Evolutionary conservation across 768 basidiomycete species (phyloP).

Genomic region (Calocybe cyanea): DNA sequence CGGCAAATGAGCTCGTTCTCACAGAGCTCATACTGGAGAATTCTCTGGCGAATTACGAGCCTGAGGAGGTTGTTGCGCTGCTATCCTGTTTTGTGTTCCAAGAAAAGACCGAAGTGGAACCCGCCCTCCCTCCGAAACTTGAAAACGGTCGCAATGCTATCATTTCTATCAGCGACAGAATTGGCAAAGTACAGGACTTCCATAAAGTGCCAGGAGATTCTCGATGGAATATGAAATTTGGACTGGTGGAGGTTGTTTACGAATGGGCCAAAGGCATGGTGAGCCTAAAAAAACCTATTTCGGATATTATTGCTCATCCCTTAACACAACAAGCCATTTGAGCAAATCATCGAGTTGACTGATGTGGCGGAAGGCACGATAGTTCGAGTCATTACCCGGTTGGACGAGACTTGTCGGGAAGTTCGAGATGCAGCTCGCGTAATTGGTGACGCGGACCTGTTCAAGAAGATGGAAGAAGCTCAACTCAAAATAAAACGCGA

Average conservation of each 20-base stretch:
- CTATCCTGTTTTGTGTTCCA: slow-evolving; percentile 98
- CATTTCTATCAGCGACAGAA: slow-evolving; percentile 68
- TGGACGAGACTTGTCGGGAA: slow-evolving; percentile 97
- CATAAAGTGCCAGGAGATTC: slow-evolving; percentile 79
- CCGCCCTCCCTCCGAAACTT: slow-evolving; percentile 73
- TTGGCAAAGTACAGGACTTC: slow-evolving; percentile 75
- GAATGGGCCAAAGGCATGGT: slow-evolving; percentile 99
- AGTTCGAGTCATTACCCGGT: slow-evolving; percentile 90
- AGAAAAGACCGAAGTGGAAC: slow-evolving; percentile 93
- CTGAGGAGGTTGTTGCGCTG: slow-evolving; percentile 94
- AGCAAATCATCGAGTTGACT: slow-evolving; percentile 88
- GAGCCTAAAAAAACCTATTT: slow-evolving; percentile 18
- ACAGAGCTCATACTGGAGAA: slow-evolving; percentile 98
- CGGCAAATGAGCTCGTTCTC: slow-evolving; percentile 92
- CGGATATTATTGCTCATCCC: background rate
- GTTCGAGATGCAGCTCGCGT: slow-evolving; percentile 96
- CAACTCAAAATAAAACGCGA: slow-evolving; percentile 94
- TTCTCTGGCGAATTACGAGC: slow-evolving; percentile 83
- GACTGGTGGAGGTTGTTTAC: slow-evolving; percentile 93
- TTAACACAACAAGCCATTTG: slow-evolving; percentile 68
- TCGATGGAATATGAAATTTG: slow-evolving; percentile 79
- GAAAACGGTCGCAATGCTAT: slow-evolving; percentile 80
- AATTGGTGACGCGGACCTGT: slow-evolving; percentile 92
- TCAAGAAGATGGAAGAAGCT: slow-evolving; percentile 97
- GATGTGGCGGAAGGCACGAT: slow-evolving; percentile 97